Base-by-base conservation (phyloP, 2,329 filamentous ascomycete genomes). In the Fonsecaea nubica region DNA sequence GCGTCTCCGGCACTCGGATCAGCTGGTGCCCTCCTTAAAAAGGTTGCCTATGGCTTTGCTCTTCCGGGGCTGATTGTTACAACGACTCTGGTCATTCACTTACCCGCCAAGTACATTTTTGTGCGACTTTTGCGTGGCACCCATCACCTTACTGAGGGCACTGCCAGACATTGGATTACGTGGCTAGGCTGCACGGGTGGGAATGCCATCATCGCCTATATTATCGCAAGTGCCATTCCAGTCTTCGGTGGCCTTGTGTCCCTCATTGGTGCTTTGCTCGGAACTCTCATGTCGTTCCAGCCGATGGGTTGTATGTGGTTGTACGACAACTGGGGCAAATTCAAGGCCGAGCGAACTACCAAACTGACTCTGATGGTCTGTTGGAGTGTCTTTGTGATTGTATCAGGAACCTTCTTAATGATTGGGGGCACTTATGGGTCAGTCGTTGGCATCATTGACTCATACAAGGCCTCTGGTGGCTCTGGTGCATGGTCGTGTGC, bases 161-260 rank as follows among this genome's bases (percentile, higher is more conserved):
- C 55, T 21, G 4, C 77, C 15, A 85, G 85, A 73, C 84, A 86
- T 69, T 86, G 84, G 84, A 74, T 71, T 0, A 82, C 80, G 0
- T 87, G 84, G 84, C 72, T 86, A 0, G 73, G 77, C 7, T 82
- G 81, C 60, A 83, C 81, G 0, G 73, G 78, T n/a, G 74, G 75
- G 0, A 76, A 85, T 54, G 76, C 77, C 0, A 70, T 80, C 3
- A 71, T 84, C 18, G 77, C 82, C 5, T 86, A 84, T 69, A 73
- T 86, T 55, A 75, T 86, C 25, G 84, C 84, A 0, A 79, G 80
- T n/a, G 81, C 82, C 0, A 84, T 86, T 32, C 84, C 84, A 0
- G 83, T 86, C 62, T 86, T 86, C 76, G 83, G 83, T 64, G 85
- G 82, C 69, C 71, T 86, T 21, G 58, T 60, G 15, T 70, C 55